Percentiles rank a stretch among this genome's conserved stretches.
Evolutionary conservation across 2,329 filamentous ascomycete genomes (phyloP).

Genomic region (Botryotinia narcissicola): DNA sequence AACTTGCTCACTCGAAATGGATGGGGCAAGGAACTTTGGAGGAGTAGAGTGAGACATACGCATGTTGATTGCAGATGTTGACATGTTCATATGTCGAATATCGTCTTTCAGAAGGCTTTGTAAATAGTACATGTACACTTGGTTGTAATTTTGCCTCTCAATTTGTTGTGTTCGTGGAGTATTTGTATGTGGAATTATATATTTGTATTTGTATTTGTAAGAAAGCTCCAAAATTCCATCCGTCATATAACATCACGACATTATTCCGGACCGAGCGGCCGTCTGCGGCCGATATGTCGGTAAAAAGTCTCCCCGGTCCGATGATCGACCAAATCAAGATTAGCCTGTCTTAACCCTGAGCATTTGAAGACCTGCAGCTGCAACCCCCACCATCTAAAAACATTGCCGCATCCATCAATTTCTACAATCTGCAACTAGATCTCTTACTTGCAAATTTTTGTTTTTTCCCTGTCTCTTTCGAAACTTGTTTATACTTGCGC

Average conservation of each 20-base stretch:
- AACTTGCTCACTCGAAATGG: conserved; percentile 2
- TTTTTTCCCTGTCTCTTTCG: conserved; percentile 6
- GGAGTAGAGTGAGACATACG: conserved; percentile 28
- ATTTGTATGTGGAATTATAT: conserved; percentile 16
- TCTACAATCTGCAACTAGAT: conserved; percentile 9
- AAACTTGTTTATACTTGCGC: conserved; percentile 38
- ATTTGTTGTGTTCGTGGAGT: conserved; percentile 3
- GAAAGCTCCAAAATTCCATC: conserved; percentile 13
- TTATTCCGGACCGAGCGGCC: neutral
- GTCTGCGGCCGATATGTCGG: neutral
- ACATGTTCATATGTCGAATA: conserved; percentile 30
- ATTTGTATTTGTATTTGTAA: conserved; percentile 27
- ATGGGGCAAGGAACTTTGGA: neutral
- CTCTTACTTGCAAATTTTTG: conserved; percentile 14
- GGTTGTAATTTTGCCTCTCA: neutral
- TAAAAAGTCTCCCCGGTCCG: conserved; percentile 6
- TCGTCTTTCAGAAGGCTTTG: conserved; percentile 27
- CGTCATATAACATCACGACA: conserved; percentile 6
- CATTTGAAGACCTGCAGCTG: conserved; percentile 16
- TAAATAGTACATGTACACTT: conserved; percentile 27
- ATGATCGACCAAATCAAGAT: neutral
- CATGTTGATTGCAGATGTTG: conserved; percentile 32
- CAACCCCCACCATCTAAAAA: conserved; percentile 23
- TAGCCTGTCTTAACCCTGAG: conserved; percentile 26
- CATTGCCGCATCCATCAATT: conserved; percentile 19